Base-by-base conservation (phyloP, 345 rosid genomes). In the Litchi chinensis region DNA sequence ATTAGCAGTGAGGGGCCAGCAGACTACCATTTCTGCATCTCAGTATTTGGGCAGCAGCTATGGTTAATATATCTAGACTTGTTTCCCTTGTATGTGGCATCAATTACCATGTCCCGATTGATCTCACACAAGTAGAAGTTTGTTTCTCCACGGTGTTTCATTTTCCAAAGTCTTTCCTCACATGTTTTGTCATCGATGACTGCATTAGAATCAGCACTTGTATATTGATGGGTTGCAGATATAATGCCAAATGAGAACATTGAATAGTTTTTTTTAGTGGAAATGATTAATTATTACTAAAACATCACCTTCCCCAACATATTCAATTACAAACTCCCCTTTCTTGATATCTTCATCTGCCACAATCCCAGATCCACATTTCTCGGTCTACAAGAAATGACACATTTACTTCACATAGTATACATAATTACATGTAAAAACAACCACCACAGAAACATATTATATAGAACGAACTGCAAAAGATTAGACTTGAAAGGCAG, bases 41-140 rank as follows among this genome's bases (percentile, higher is more conserved):
- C 98, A 4, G 98, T 88, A 70, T 97, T 97, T 40, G 98, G 98
- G 65, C 80, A 88, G 85, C 98, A 97, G 50, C 99, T 94, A 72
- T 97, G 99, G 80, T 97, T 97, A 77, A 97, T 88, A 78, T 90
- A 94, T 92, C 99, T 91, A 28, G 99, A 94, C 85, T 91, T 97
- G 84, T 94, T 94, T 72, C 99, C 98, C 77, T 97, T 94, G 89
- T 89, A 85, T 70, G 98, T 92, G 41, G 99, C 98, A 83, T 94
- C 99, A 84, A 97, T 94, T 79, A 97, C 97, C 98, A 93, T 92
- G 73, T 94, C 93, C 57, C 92, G 87, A 82, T 90, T 91, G 74
- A 97, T 97, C 88, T 93, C 97, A 83, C 99, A 94, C 82, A 94
- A 72, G 81, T 97, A 97, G 80, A 94, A 97, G 62, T 97, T 91